phyloP scores from a whole-genome alignment of 1,284 basidiomycete genomes.

The Marasmius fiardii region DNA sequence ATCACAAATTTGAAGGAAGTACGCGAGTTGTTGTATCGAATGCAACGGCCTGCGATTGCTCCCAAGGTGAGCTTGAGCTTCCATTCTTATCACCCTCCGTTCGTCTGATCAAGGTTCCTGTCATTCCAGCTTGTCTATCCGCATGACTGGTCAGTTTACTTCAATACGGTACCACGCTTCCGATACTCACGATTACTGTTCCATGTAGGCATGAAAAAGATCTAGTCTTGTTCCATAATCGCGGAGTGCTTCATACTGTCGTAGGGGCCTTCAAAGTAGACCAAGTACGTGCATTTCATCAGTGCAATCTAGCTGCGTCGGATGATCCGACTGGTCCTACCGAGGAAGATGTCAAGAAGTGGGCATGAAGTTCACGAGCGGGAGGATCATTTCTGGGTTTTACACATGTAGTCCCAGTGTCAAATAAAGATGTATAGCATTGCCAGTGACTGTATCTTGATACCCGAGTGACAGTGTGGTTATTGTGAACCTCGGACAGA shows the following conservation, averaged over 20 bases:
- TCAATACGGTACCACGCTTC: background rate
- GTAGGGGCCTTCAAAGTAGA: slow-evolving; percentile 72
- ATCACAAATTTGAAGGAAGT: slow-evolving; percentile 69
- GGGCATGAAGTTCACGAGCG: slow-evolving; percentile 40
- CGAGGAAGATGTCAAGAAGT: slow-evolving; percentile 58
- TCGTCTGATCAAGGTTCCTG: background rate
- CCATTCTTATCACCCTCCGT: background rate
- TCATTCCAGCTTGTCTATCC: slow-evolving; percentile 52
- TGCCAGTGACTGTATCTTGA: too few species aligned
- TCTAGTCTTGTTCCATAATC: slow-evolving; percentile 70
- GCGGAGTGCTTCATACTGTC: slow-evolving; percentile 75
- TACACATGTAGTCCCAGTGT: too few species aligned
- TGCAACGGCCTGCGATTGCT: slow-evolving; percentile 80
- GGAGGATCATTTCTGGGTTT: too few species aligned
- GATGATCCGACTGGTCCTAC: slow-evolving; percentile 65
- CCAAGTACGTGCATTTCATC: slow-evolving; percentile 76
- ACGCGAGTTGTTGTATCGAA: slow-evolving; percentile 69
- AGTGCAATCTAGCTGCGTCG: slow-evolving; percentile 80
- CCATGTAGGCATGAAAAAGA: slow-evolving; percentile 50
- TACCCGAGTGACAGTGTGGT: too few species aligned
- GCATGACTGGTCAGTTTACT: slow-evolving; percentile 50
- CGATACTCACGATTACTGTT: background rate
- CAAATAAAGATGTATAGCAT: too few species aligned
- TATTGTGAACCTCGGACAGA: too few species aligned
- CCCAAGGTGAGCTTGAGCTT: slow-evolving; percentile 42